Evolutionary conservation across 169 alveolate species (phyloP), one percentile per base, ranked within the genome.

Genomic region (Pseudocohnilembus persalinus): DNA sequence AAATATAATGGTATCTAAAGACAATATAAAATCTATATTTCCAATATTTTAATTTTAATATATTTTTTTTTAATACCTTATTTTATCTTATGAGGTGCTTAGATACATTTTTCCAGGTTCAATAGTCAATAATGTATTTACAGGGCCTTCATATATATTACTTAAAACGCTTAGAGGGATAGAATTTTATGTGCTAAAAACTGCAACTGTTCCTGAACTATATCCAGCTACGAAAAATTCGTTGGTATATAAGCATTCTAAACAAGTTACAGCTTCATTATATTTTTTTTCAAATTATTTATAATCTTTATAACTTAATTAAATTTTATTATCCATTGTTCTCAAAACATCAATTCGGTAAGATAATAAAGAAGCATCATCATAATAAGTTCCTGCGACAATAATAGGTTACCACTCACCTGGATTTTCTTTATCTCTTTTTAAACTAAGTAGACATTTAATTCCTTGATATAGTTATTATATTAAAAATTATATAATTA

Each of bases 381-480:
- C 84, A 64, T 35, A 34, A n/a, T 79, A 79, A 1, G 84, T 79
- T 0, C 84, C 84, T 28, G 64, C 76, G 27, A 79, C 31, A 28
- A 79, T 29, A n/a, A 79, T 29, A n/a, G 84, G 76, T 24, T 64
- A 63, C 84, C 84, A 79, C n/a, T 79, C 74, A 25, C 76, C 84
- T 20, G 64, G 63, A 29, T 79, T 76, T n/a, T 79, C 84, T 64
- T 63, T 26, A 63, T 79, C 84, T 30, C 64, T 34, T 63, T 73
- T 63, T 20, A 79, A 29, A 11, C 34, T 0, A 11, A 79, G 74
- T 63, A 79, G 35, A 11, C 84, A 35, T 79, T 79, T 79, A 27
- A 79, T 72, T 49, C 68, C 68, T 49, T 11, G 20, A 49, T 20
- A 49, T 11, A 11, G 20, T 11, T 49, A 11, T 49, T n/a, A n/a